Evolutionary conservation across 768 basidiomycete genomes (phyloP).

Genomic region (Hericium coralloides): DNA sequence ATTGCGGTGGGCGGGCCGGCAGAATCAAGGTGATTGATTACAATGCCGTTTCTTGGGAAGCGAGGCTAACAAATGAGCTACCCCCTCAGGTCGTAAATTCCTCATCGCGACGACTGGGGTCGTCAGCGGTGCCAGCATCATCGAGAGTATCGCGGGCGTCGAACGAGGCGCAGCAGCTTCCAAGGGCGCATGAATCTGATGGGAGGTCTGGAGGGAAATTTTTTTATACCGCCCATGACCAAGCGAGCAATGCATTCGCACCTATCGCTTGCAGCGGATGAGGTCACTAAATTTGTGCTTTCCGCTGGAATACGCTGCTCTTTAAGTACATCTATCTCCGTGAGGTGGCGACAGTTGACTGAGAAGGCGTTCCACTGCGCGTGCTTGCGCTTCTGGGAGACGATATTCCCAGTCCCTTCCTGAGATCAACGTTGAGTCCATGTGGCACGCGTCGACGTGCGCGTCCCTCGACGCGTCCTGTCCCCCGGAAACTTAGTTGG

Average conservation of each 20-base stretch:
- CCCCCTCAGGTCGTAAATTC: constrained; percentile 63
- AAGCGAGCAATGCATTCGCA: background rate
- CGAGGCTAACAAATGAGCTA: background rate
- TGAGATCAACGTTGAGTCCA: background rate
- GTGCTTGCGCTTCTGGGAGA: background rate
- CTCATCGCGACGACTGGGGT: constrained; percentile 90
- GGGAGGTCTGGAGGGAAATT: background rate
- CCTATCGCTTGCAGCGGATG: too few relatives aligned
- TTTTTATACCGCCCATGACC: background rate
- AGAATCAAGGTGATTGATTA: constrained; percentile 56
- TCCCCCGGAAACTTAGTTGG: constrained; percentile 1
- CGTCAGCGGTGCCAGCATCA: constrained; percentile 65
- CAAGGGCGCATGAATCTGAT: constrained; percentile 37
- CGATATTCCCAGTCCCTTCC: background rate
- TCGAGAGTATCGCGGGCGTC: constrained; percentile 55
- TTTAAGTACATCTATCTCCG: background rate
- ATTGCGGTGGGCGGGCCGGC: constrained; percentile 82
- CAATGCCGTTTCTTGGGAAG: background rate
- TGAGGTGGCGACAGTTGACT: background rate
- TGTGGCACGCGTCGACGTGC: background rate
- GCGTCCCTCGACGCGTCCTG: background rate
- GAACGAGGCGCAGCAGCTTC: constrained; percentile 25
- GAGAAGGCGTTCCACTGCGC: background rate
- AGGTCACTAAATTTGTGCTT: background rate
- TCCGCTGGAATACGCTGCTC: background rate